Percentiles rank a stretch among this genome's conserved stretches.
phyloP scores from a whole-genome alignment of 2,329 filamentous ascomycete genomes.

The Paraphaeosphaeria sporulosa region DNA sequence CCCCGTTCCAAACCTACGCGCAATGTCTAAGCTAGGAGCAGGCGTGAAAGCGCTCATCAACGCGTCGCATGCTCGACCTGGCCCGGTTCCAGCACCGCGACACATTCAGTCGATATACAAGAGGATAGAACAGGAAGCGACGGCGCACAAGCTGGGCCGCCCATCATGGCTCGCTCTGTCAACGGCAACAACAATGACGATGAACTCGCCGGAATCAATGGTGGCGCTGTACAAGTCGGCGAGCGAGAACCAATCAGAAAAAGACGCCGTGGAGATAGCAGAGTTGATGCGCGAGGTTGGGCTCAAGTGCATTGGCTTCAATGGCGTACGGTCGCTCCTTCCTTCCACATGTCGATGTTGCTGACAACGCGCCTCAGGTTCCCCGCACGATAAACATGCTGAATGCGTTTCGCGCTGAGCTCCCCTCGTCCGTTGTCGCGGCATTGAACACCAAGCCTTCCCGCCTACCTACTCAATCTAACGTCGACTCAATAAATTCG shows the following conservation, averaged over 20 bases:
- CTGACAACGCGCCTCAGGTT: slow-evolving; percentile 56
- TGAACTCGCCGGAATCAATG: slow-evolving; percentile 83
- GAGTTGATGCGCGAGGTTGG: slow-evolving; percentile 79
- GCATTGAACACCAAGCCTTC: slow-evolving; percentile 65
- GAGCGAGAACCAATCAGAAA: slow-evolving; percentile 30
- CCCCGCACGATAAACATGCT: slow-evolving; percentile 85
- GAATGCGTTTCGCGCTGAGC: slow-evolving; percentile 70
- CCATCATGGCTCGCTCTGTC: slow-evolving; percentile 48
- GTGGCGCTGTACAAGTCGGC: slow-evolving; percentile 63
- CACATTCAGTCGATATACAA: slow-evolving; percentile 41
- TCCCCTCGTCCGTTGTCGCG: slow-evolving; percentile 64
- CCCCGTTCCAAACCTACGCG: neutral
- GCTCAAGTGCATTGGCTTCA: slow-evolving; percentile 80
- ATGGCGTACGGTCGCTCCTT: slow-evolving; percentile 59
- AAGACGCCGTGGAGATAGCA: slow-evolving; percentile 60
- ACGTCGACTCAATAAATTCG: slow-evolving; percentile 61
- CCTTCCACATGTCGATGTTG: neutral
- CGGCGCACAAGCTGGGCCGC: slow-evolving; percentile 36
- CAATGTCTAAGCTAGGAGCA: slow-evolving; percentile 48
- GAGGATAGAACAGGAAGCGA: slow-evolving; percentile 42
- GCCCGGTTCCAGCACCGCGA: slow-evolving; percentile 43
- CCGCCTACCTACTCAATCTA: slow-evolving; percentile 55
- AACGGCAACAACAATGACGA: slow-evolving; percentile 81
- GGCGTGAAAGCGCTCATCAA: slow-evolving; percentile 46
- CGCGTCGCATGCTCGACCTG: slow-evolving; percentile 44